These are phyloP conservation scores for Penicillium carneum DNA, from an alignment of 2,329 filamentous ascomycete genomes.

Conservation along the genomic window DNA sequence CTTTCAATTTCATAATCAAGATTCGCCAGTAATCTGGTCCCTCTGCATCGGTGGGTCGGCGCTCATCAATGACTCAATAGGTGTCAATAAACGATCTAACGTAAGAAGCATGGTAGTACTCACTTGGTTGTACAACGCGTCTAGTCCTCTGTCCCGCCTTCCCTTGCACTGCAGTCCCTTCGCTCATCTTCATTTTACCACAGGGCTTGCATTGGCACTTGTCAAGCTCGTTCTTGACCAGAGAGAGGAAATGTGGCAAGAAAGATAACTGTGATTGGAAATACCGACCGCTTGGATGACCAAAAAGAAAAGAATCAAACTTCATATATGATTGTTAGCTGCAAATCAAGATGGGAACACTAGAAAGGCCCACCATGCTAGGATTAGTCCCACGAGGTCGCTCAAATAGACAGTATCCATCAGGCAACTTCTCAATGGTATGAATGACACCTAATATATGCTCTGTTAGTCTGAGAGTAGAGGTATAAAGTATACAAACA, in stretches of 20 bases:
- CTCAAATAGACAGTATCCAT: constrained; percentile 62
- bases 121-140: background rate
- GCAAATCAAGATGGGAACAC: background rate
- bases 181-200: constrained; percentile 21
- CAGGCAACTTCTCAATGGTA: constrained; percentile 60
- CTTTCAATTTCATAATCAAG: constrained; percentile 56
- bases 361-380: constrained; percentile 39
- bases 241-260: constrained; percentile 61
- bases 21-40: constrained; percentile 37
- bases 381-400: constrained; percentile 53
- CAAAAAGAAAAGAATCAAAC: constrained; percentile 64
- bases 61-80: background rate
- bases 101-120: background rate
- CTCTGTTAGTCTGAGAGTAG: constrained; percentile 3
- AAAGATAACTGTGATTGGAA: constrained; percentile 65
- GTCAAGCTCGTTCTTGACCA: constrained; percentile 60
- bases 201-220: constrained; percentile 62
- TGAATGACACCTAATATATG: constrained; percentile 54
- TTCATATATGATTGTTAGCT: constrained; percentile 36
- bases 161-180: constrained; percentile 22
- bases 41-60: constrained; percentile 21
- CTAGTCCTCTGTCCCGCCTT: constrained; percentile 11
- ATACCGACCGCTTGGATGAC: constrained; percentile 59
- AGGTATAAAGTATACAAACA: background rate
- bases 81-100: background rate